phyloP scores from a whole-genome alignment of 805 yeast species.

The Torulaspora microellipsoides region DNA sequence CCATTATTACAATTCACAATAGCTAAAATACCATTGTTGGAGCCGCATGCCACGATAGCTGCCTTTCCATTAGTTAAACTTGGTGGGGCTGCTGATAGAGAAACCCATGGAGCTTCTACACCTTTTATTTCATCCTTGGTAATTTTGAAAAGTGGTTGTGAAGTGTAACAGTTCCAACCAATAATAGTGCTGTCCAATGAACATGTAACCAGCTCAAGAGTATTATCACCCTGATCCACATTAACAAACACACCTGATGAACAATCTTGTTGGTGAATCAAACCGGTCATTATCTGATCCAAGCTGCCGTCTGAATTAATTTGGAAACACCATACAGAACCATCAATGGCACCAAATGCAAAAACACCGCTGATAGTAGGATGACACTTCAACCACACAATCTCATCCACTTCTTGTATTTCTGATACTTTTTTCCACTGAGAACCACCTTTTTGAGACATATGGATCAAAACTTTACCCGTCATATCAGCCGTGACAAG shows the following conservation, averaged over 20 bases:
- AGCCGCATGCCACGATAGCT: conserved; percentile 68
- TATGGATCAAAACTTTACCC: conserved; percentile 74
- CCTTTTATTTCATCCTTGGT: conserved; percentile 67
- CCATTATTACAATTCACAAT: conserved; percentile 63
- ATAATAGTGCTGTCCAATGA: conserved; percentile 85
- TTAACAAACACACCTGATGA: conserved; percentile 75
- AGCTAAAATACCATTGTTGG: conserved; percentile 80
- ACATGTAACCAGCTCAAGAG: conserved; percentile 63
- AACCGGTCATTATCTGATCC: conserved; percentile 72
- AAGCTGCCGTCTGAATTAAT: conserved; percentile 52
- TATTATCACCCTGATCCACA: conserved; percentile 48
- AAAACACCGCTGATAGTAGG: conserved; percentile 67
- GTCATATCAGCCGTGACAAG: conserved; percentile 92
- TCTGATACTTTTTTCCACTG: conserved; percentile 69
- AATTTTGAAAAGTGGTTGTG: conserved; percentile 62
- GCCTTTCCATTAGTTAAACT: conserved; percentile 43
- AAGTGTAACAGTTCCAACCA: conserved; percentile 85
- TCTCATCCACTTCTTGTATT: conserved; percentile 85
- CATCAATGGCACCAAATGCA: conserved; percentile 90
- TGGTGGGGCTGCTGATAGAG: conserved; percentile 42
- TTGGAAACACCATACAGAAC: conserved; percentile 91
- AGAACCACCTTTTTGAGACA: conserved; percentile 71
- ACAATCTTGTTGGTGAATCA: conserved; percentile 75
- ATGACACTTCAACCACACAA: conserved; percentile 77
- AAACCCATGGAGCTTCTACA: conserved; percentile 83